Percentiles rank a stretch among this genome's conserved stretches.
Conservation (phyloP, 2,329 filamentous ascomycete species). For the Nemania abortiva region DNA sequence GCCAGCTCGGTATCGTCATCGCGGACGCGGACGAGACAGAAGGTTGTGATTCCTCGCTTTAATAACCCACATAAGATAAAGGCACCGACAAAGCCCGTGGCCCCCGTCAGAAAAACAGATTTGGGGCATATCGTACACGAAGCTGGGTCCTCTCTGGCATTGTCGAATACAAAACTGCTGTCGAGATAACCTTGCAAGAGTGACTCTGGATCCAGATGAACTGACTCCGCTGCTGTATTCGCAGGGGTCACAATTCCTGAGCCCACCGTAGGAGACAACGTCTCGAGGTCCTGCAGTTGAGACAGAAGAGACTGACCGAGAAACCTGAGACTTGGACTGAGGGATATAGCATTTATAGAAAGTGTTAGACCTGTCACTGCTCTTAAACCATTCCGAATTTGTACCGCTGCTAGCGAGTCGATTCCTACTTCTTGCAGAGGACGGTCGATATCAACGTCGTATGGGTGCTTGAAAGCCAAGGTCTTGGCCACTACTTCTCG, state of each 20-base stretch:
- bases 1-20: slow-evolving; percentile 29
- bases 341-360: too few relatives aligned
- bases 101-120: slow-evolving; percentile 46
- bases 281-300: slow-evolving; percentile 31
- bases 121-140: slow-evolving; percentile 28
- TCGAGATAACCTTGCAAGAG: slow-evolving; percentile 47
- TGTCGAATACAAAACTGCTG: slow-evolving; percentile 42
- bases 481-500: slow-evolving; percentile 45
- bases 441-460: slow-evolving; percentile 43
- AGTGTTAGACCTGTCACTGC: too few relatives aligned
- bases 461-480: slow-evolving; percentile 40
- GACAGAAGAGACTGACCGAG: slow-evolving; percentile 42
- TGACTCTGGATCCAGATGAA: slow-evolving; percentile 37
- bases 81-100: slow-evolving; percentile 49
- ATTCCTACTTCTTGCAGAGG: slow-evolving; percentile 47
- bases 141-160: slow-evolving; percentile 29
- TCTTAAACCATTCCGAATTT: too few relatives aligned
- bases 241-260: slow-evolving; percentile 31
- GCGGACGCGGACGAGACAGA: slow-evolving; percentile 47
- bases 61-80: slow-evolving; percentile 47
- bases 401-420: slow-evolving; percentile 48
- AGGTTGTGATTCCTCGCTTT: slow-evolving; percentile 39
- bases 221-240: slow-evolving; percentile 33
- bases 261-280: slow-evolving; percentile 33
- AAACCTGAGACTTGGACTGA: slow-evolving; percentile 36